Percentiles rank a stretch among this genome's conserved stretches.
Conservation (phyloP, 257 asterid genomes). For the Avicennia marina region DNA sequence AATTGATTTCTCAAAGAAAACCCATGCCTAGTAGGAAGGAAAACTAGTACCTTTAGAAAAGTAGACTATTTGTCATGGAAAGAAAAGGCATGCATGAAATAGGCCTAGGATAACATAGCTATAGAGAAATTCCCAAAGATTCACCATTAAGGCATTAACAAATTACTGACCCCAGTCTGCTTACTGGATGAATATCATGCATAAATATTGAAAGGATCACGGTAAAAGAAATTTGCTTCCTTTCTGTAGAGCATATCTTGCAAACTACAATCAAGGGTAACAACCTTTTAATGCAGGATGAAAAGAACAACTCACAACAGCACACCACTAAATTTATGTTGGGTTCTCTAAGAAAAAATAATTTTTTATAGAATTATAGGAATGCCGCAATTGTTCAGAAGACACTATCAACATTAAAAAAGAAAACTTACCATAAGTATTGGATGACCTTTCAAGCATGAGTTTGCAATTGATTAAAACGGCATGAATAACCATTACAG, state of each 20-base stretch:
- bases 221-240: no score
- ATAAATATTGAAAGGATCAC: not conserved
- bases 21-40: not conserved
- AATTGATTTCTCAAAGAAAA: not conserved
- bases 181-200: not conserved
- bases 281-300: conserved; percentile 8
- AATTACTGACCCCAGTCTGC: not conserved
- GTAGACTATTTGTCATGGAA: not conserved
- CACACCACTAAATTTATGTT: no score
- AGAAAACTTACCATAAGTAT: conserved; percentile 71
- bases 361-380: not conserved
- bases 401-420: not conserved
- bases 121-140: not conserved
- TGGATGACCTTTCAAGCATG: conserved; percentile 94
- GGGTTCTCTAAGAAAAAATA: no score
- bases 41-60: not conserved
- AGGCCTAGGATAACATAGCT: not conserved
- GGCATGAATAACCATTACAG: conserved; percentile 95
- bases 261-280: not conserved
- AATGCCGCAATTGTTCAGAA: not conserved
- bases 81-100: not conserved
- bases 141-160: conserved; percentile 4
- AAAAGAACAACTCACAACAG: not conserved
- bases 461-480: conserved; percentile 79
- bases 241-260: no score